Evolutionary conservation across 352 stramenopile species (phyloP).

Genomic region (Lagenidium giganteum): DNA sequence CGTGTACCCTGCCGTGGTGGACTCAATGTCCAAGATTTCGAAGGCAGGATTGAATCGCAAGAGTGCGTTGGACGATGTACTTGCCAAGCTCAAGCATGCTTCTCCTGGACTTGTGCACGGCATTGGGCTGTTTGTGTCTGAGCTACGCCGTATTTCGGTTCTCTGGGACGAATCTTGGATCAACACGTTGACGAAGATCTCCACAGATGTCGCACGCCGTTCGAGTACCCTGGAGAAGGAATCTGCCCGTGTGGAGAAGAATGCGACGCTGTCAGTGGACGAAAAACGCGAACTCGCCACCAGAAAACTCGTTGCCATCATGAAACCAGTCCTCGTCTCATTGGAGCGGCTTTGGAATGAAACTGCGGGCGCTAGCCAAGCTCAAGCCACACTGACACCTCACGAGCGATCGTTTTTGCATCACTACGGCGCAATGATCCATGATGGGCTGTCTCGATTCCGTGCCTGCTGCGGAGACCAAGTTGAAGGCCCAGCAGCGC

Average conservation of each 20-base stretch:
- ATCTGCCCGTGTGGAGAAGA: slow-evolving; percentile 59
- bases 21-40: slow-evolving; percentile 18
- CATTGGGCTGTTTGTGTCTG: slow-evolving; percentile 53
- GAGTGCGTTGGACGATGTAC: slow-evolving; percentile 37
- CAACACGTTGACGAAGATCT: slow-evolving; percentile 60
- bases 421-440: slow-evolving; percentile 49
- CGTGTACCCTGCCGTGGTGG: slow-evolving; percentile 75
- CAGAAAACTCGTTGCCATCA: slow-evolving; percentile 75
- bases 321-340: slow-evolving; percentile 73
- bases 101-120: slow-evolving; percentile 39
- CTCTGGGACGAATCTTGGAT: slow-evolving; percentile 86
- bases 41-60: slow-evolving; percentile 27
- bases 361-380: slow-evolving; percentile 30
- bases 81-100: no score
- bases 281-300: slow-evolving; percentile 66
- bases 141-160: slow-evolving; percentile 74
- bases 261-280: slow-evolving; percentile 43
- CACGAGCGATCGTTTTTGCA: slow-evolving; percentile 75
- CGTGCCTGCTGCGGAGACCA: slow-evolving; percentile 32
- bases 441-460: slow-evolving; percentile 35
- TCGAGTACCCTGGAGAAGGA: slow-evolving; percentile 76
- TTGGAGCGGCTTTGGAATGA: slow-evolving; percentile 64
- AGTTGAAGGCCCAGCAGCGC: not conserved
- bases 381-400: slow-evolving; percentile 29
- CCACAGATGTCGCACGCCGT: slow-evolving; percentile 58